Conservation (phyloP, 2,329 filamentous ascomycete species). For the Cladophialophora exuberans region DNA sequence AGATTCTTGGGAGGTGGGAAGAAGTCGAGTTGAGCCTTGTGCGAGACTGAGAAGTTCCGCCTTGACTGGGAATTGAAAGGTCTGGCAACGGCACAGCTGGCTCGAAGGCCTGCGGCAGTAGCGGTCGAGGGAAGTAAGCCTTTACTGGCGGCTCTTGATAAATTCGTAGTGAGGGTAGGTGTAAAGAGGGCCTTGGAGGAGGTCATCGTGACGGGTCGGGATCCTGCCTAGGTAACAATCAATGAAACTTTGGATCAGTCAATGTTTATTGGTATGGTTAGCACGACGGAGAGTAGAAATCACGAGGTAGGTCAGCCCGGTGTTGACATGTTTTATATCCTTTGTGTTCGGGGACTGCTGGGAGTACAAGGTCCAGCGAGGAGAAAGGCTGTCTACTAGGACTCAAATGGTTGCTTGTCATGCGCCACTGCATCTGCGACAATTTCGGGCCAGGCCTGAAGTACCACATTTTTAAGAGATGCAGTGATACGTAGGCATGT, state of each 20-base stretch:
- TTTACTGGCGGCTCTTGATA: conserved; percentile 31
- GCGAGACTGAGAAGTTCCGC: conserved; percentile 44
- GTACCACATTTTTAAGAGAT: conserved; percentile 1
- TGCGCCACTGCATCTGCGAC: conserved; percentile 11
- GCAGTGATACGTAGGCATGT: background rate
- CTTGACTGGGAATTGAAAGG: conserved; percentile 22
- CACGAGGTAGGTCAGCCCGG: background rate
- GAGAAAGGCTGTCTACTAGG: conserved; percentile 11
- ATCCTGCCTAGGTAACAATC: no score
- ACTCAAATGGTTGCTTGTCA: conserved; percentile 7
- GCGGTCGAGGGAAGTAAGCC: conserved; percentile 15
- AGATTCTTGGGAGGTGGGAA: conserved; percentile 65
- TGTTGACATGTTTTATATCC: background rate
- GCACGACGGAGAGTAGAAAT: background rate
- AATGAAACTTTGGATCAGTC: no score
- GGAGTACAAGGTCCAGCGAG: background rate
- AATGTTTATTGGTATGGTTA: conserved; percentile 10
- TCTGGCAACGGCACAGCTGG: conserved; percentile 27
- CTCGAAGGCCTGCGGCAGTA: conserved; percentile 34
- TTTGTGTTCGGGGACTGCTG: background rate
- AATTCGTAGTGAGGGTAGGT: conserved; percentile 23
- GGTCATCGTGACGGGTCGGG: conserved; percentile 31
- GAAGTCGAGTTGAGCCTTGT: conserved; percentile 43
- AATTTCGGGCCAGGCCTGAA: conserved; percentile 9
- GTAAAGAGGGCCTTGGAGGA: conserved; percentile 25